Conservation (phyloP, 2,329 filamentous ascomycete genomes). For the Macroventuria anomochaeta region DNA sequence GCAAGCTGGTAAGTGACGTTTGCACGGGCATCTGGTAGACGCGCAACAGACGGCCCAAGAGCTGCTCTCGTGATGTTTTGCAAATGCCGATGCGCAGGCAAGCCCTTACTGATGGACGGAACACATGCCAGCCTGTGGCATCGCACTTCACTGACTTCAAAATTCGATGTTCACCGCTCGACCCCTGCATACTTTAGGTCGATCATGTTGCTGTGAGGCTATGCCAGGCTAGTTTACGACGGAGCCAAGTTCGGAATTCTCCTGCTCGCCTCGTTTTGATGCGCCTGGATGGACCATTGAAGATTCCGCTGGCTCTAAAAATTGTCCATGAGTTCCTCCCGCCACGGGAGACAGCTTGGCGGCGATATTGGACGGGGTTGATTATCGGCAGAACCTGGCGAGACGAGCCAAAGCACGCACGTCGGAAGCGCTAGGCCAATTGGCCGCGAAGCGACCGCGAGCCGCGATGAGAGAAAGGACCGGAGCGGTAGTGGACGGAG, state of each 20-base stretch:
- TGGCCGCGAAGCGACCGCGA: constrained; percentile 29
- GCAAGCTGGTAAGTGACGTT: constrained; percentile 5
- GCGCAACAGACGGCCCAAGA: constrained; percentile 4
- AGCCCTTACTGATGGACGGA: neutral
- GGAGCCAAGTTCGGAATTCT: constrained; percentile 2
- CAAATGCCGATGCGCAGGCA: constrained; percentile 20
- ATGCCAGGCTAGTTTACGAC: neutral
- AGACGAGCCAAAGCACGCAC: constrained; percentile 19
- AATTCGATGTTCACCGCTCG: constrained; percentile 8
- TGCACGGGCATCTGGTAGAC: constrained; percentile 2
- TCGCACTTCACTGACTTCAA: neutral
- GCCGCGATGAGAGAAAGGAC: constrained; percentile 26
- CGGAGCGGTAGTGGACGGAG: constrained; percentile 18
- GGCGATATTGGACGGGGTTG: constrained; percentile 27
- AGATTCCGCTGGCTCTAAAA: constrained; percentile 11
- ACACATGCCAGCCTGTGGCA: constrained; percentile 8
- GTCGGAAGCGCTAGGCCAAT: constrained; percentile 31
- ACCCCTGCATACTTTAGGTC: constrained; percentile 9
- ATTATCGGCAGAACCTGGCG: constrained; percentile 23
- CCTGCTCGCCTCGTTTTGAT: constrained; percentile 19
- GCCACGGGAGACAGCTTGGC: constrained; percentile 27
- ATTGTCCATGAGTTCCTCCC: constrained; percentile 10
- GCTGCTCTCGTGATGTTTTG: constrained; percentile 6
- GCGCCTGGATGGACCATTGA: neutral
- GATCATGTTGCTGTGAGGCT: constrained; percentile 11